Percentiles rank a stretch among this genome's conserved stretches.
Evolutionary conservation across 108 stramenopile genomes (phyloP).

Genomic region (Nitzschia putrida): DNA sequence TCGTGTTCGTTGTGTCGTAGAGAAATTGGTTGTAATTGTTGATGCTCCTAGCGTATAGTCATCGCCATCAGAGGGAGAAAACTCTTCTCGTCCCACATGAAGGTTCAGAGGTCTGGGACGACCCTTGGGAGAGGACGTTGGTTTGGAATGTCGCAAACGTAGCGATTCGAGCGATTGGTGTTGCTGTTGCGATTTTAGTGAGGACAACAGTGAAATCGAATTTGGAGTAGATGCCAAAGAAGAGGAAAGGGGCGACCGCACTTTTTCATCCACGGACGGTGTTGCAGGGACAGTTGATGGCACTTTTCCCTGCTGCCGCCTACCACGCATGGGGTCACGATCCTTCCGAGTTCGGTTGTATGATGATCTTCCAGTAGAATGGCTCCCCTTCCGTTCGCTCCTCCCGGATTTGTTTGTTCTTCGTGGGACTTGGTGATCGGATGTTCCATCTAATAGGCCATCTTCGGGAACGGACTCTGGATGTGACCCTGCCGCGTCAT

Average conservation of each 20-base stretch:
- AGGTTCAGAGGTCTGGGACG: conserved; percentile 4
- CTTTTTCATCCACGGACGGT: background rate
- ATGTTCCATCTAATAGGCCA: background rate
- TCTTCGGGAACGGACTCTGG: conserved; percentile 3
- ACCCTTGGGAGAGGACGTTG: background rate
- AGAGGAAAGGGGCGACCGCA: conserved; percentile 19
- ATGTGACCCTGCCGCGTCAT: background rate
- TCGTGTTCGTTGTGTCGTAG: conserved; percentile 21
- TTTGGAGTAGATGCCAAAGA: conserved; percentile 19
- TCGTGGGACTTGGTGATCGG: background rate
- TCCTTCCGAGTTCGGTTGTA: conserved; percentile 9
- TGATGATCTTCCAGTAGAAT: conserved; percentile 13
- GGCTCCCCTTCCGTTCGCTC: conserved; percentile 7
- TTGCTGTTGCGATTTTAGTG: conserved; percentile 6
- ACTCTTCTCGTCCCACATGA: conserved; percentile 17
- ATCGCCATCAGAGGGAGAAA: conserved; percentile 10
- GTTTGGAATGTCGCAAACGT: conserved; percentile 6
- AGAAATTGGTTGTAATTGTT: conserved; percentile 29
- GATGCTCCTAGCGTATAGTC: conserved; percentile 28
- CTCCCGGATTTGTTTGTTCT: background rate
- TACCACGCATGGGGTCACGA: conserved; percentile 2
- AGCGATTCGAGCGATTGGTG: conserved; percentile 13
- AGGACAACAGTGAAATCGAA: conserved; percentile 2
- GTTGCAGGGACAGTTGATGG: background rate
- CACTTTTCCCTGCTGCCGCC: background rate